These are phyloP conservation scores for Didymella arachidicola DNA, from an alignment of 2,329 filamentous ascomycete genomes.

Conservation along the genomic window DNA sequence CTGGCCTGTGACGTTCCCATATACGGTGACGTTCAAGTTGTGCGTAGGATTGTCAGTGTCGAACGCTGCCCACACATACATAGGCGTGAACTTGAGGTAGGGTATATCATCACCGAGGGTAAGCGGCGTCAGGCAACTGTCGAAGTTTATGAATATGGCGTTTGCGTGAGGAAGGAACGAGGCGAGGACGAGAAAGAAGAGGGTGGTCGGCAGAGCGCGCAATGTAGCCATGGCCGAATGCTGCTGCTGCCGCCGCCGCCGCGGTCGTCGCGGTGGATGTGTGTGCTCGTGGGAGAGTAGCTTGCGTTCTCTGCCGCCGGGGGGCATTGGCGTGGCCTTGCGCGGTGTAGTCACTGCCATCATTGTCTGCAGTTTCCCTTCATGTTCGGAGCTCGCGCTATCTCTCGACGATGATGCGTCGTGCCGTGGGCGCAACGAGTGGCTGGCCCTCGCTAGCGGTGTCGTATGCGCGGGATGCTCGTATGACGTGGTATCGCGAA, in stretches of 20 bases:
- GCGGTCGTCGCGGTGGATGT: constrained; percentile 41
- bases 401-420: constrained; percentile 13
- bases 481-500: constrained; percentile 10
- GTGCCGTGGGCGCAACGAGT: constrained; percentile 12
- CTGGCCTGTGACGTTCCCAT: constrained; percentile 88
- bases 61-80: constrained; percentile 77
- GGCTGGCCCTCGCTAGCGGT: constrained; percentile 8
- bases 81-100: constrained; percentile 80
- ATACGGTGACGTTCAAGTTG: constrained; percentile 78
- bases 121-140: constrained; percentile 75
- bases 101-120: constrained; percentile 66
- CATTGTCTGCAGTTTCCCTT: constrained; percentile 33
- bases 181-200: constrained; percentile 37
- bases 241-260: constrained; percentile 43
- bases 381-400: constrained; percentile 35
- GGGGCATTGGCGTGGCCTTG: constrained; percentile 17
- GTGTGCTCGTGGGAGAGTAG: constrained; percentile 40
- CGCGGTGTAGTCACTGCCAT: constrained; percentile 38
- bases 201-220: constrained; percentile 26
- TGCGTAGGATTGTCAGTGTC: constrained; percentile 67
- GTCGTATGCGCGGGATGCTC: constrained; percentile 13
- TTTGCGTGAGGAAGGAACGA: constrained; percentile 37
- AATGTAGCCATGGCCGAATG: constrained; percentile 10
- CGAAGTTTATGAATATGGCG: constrained; percentile 73
- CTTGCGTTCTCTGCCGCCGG: constrained; percentile 25